phyloP scores from a whole-genome alignment of 225 moss, liverwort and hornwort species.

The Physcomitrium patens region DNA sequence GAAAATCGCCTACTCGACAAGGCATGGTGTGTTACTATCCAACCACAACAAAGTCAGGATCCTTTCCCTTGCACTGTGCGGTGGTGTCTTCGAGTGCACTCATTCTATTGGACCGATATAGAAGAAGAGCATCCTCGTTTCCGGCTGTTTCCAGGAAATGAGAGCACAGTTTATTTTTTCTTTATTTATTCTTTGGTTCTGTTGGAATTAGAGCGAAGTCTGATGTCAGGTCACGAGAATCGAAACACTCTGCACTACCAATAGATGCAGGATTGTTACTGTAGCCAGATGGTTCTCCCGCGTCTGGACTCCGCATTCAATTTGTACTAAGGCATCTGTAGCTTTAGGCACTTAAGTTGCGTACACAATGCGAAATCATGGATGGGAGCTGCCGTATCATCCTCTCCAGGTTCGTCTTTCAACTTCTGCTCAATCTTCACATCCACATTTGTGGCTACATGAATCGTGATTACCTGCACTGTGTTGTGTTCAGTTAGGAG shows the following conservation, averaged over 20 bases:
- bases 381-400: constrained; percentile 98
- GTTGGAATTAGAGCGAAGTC: neutral
- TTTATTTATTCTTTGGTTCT: neutral
- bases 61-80: constrained; percentile 8
- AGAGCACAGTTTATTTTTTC: too few relatives aligned
- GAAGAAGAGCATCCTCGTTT: neutral
- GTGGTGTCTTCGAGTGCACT: neutral
- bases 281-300: neutral
- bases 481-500: too few relatives aligned
- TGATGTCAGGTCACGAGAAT: too few relatives aligned
- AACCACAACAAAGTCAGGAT: constrained; percentile 1
- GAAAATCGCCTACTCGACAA: neutral
- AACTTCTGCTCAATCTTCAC: neutral
- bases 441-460: neutral
- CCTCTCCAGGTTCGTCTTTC: constrained; percentile 72
- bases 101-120: neutral
- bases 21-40: neutral
- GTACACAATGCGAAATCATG: constrained; percentile 94
- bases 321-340: neutral
- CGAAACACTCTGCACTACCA: too few relatives aligned
- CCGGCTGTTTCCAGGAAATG: too few relatives aligned
- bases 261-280: neutral
- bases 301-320: neutral
- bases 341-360: neutral
- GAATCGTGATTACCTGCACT: neutral